Percentiles rank a stretch among this genome's conserved stretches.
Evolutionary conservation across 805 yeast species (phyloP).

Genomic region (Wickerhamomyces bovis): DNA sequence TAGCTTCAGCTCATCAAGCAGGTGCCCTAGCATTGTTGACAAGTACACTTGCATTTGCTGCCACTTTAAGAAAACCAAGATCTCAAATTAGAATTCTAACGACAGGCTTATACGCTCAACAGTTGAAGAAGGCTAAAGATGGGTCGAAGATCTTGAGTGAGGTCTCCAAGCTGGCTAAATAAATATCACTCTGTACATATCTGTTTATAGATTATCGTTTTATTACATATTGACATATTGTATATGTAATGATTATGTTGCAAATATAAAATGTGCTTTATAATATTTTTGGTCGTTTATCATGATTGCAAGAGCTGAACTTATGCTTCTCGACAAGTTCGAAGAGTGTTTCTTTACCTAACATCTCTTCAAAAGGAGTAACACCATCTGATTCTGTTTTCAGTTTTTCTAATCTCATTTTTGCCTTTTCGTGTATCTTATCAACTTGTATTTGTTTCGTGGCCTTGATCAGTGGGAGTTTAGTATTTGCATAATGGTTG

Average conservation of each 20-base stretch:
- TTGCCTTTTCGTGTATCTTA: slow-evolving; percentile 20
- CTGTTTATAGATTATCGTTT: neutral
- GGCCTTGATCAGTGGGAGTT: slow-evolving; percentile 13
- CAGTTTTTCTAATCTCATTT: slow-evolving; percentile 18
- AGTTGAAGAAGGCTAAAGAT: slow-evolving; percentile 17
- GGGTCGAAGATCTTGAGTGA: slow-evolving; percentile 31
- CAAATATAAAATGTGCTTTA: too few relatives aligned
- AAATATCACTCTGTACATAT: neutral
- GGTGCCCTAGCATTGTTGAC: slow-evolving; percentile 91
- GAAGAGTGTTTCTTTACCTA: slow-evolving; percentile 9
- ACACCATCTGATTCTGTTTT: slow-evolving; percentile 10
- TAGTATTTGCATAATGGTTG: slow-evolving; percentile 13
- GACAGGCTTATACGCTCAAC: slow-evolving; percentile 28
- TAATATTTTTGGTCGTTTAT: neutral
- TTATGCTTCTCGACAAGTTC: slow-evolving; percentile 11
- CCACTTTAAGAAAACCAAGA: slow-evolving; percentile 56
- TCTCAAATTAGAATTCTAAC: slow-evolving; percentile 31
- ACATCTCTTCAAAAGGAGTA: slow-evolving; percentile 15
- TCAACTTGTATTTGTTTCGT: slow-evolving; percentile 17
- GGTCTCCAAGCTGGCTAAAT: slow-evolving; percentile 29
- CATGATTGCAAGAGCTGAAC: slow-evolving; percentile 3
- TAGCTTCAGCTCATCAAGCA: slow-evolving; percentile 96
- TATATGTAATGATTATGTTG: too few relatives aligned
- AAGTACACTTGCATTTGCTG: slow-evolving; percentile 56
- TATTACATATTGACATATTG: neutral